These are phyloP conservation scores for Claviceps humidiphila DNA, from an alignment of 2,329 filamentous ascomycete genomes.

Conservation along the genomic window DNA sequence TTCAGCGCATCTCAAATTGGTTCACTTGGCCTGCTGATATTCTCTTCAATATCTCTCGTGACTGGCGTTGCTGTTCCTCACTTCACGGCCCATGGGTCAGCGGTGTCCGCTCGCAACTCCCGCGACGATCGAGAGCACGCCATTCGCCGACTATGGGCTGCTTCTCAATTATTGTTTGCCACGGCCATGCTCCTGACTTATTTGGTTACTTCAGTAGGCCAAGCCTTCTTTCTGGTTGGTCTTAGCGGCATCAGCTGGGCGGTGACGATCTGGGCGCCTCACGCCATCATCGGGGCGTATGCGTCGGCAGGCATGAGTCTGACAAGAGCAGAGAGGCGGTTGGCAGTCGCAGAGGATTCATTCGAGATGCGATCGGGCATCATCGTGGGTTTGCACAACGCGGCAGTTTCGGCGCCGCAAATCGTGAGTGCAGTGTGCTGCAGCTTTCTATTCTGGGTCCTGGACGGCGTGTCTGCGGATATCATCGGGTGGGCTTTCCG, in stretches of 20 bases:
- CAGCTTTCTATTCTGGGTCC: background rate
- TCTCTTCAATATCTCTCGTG: background rate
- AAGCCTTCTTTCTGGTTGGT: background rate
- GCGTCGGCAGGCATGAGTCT: too few species aligned
- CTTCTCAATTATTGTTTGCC: background rate
- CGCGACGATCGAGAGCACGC: background rate
- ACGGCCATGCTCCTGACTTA: background rate
- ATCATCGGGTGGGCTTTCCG: background rate
- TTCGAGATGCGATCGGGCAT: background rate
- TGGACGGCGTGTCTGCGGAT: background rate
- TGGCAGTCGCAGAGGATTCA: too few species aligned
- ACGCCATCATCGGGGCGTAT: background rate
- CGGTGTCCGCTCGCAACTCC: background rate
- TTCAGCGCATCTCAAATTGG: background rate
- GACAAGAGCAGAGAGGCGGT: too few species aligned
- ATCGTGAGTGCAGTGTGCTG: background rate
- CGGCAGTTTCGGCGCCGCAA: background rate
- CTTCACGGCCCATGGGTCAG: background rate
- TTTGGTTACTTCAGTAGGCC: background rate
- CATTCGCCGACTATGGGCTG: background rate
- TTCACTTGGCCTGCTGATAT: background rate
- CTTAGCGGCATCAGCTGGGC: background rate
- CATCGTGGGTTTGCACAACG: background rate
- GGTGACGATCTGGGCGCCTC: background rate
- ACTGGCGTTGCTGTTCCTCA: background rate